Conservation (phyloP, 2,329 filamentous ascomycete species). For the Teratosphaeria gauchensis region DNA sequence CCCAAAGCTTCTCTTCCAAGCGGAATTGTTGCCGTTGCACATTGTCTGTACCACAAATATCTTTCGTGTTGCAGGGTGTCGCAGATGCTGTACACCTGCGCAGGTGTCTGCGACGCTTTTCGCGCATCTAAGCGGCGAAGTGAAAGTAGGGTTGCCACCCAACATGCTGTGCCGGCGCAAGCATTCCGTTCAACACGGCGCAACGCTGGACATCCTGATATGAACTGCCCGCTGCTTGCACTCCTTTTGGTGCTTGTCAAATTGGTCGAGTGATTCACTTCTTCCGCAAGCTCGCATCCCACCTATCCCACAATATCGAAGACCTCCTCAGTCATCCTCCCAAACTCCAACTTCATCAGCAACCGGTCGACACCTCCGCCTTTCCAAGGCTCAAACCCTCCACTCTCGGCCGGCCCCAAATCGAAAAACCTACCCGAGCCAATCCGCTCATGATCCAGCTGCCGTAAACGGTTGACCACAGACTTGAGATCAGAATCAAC, state of each 20-base stretch:
- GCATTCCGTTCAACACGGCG: no score
- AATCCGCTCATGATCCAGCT: slow-evolving; percentile 48
- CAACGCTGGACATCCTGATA: no score
- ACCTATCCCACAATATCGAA: background rate
- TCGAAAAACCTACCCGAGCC: slow-evolving; percentile 21
- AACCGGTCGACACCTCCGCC: slow-evolving; percentile 74
- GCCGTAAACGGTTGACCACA: slow-evolving; percentile 45
- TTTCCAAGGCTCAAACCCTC: slow-evolving; percentile 57
- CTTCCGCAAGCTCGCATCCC: no score
- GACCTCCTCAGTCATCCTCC: slow-evolving; percentile 14
- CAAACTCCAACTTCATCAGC: slow-evolving; percentile 79
- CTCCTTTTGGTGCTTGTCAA: no score
- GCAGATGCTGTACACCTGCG: no score
- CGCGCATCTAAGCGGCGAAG: no score
- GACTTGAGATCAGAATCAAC: slow-evolving; percentile 60
- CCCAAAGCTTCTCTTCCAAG: background rate
- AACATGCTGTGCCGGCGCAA: no score
- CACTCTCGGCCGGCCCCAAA: slow-evolving; percentile 11
- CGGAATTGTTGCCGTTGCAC: background rate
- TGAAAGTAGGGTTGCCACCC: no score
- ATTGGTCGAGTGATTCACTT: no score
- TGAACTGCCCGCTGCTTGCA: no score
- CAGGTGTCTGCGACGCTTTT: no score
- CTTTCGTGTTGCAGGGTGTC: background rate
- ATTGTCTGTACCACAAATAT: background rate